phyloP scores from a whole-genome alignment of 129 eudicot genomes.

The Daucus carota region DNA sequence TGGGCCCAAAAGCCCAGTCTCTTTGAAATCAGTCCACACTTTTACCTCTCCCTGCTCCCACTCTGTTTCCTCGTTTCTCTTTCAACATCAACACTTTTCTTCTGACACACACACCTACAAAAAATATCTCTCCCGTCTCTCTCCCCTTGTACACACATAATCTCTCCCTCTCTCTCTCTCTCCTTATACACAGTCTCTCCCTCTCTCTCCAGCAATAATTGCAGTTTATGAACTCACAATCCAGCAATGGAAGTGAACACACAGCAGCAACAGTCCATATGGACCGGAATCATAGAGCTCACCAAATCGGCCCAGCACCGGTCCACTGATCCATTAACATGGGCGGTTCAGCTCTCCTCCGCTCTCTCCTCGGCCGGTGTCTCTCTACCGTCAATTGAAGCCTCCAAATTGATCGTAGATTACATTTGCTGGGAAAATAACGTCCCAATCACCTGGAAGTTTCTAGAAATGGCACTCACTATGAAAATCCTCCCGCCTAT shows the following conservation, averaged over 20 bases:
- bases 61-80: background rate
- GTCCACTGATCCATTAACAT: constrained; percentile 53
- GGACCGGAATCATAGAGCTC: constrained; percentile 58
- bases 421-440: constrained; percentile 76
- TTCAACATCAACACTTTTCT: no score
- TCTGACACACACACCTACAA: no score
- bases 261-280: constrained; percentile 20
- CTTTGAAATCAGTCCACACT: no score
- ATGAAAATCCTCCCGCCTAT: constrained; percentile 65
- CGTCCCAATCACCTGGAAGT: constrained; percentile 77
- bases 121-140: no score
- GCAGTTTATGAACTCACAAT: background rate
- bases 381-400: constrained; percentile 61
- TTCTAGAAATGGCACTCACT: constrained; percentile 68
- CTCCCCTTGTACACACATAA: no score
- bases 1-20: no score
- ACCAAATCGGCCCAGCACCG: constrained; percentile 65
- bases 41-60: no score
- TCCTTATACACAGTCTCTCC: no score
- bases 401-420: constrained; percentile 53
- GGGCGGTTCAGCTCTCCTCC: constrained; percentile 60
- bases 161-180: no score
- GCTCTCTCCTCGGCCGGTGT: constrained; percentile 55
- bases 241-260: constrained; percentile 30
- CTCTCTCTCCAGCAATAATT: no score